Evolutionary conservation across 371 early-diverging fungal species (phyloP).

Genomic region (Syncephalastrum sp.): DNA sequence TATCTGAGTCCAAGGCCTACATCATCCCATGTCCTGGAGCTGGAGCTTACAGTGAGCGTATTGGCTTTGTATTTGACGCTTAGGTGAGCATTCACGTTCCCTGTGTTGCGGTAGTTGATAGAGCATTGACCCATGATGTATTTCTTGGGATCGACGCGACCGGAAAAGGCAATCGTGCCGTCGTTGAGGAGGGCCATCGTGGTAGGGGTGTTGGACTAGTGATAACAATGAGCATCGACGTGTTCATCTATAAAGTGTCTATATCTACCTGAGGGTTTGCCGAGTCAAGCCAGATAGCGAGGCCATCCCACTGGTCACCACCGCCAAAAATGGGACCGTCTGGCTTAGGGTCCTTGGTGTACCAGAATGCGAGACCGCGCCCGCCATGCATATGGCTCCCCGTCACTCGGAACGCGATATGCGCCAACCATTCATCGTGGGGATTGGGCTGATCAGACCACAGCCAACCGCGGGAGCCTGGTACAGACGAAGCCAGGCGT

Average conservation of each 20-base stretch:
- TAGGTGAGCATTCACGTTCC: conserved; percentile 50
- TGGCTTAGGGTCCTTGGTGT: conserved; percentile 60
- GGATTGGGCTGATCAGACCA: conserved; percentile 70
- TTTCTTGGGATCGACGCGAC: conserved; percentile 43
- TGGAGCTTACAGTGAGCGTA: conserved; percentile 53
- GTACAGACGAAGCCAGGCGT: conserved; percentile 70
- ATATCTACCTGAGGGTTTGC: conserved; percentile 53
- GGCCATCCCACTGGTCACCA: conserved; percentile 70
- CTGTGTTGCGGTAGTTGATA: conserved; percentile 72
- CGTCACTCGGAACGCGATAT: conserved; percentile 61
- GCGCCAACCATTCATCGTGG: conserved; percentile 76
- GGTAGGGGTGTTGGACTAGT: conserved; percentile 57
- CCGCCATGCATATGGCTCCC: conserved; percentile 73
- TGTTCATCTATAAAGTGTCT: neutral
- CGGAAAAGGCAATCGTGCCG: conserved; percentile 51
- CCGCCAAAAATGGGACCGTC: conserved; percentile 73
- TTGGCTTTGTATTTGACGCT: conserved; percentile 64
- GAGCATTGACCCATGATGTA: conserved; percentile 65
- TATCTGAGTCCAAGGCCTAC: neutral
- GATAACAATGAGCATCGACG: neutral
- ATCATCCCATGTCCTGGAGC: neutral
- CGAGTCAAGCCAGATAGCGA: conserved; percentile 72
- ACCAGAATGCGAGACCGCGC: conserved; percentile 88
- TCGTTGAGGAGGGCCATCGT: conserved; percentile 74
- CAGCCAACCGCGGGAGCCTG: conserved; percentile 62